These are phyloP conservation scores for Cucumis sativus DNA, from an alignment of 306 rosid species.

Conservation along the genomic window Cucumber_9930_V3 NC_026659.2:31784501-31785000, in stretches of 20 bases:
- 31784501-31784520: slow-evolving; percentile 1
- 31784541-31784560: slow-evolving; percentile 2
- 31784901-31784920: no score
- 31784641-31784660: slow-evolving; percentile 41
- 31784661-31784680: slow-evolving; percentile 47
- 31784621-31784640: slow-evolving; percentile 30
- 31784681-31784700: slow-evolving; percentile 45
- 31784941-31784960: no score
- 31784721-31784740: slow-evolving; percentile 26
- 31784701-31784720: slow-evolving; percentile 36
- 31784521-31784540: background rate
- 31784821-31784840: background rate
- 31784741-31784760: slow-evolving; percentile 24
- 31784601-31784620: slow-evolving; percentile 34
- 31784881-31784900: no score
- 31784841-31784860: no score
- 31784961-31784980: no score
- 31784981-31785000: no score
- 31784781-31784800: slow-evolving; percentile 23
- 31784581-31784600: slow-evolving; percentile 29
- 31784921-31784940: no score
- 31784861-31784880: no score
- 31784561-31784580: slow-evolving; percentile 6
- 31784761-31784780: slow-evolving; percentile 32
- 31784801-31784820: background rate